Evolutionary conservation across 78 protist genomes (phyloP).

Genomic region (Diacronema lutheri): DNA sequence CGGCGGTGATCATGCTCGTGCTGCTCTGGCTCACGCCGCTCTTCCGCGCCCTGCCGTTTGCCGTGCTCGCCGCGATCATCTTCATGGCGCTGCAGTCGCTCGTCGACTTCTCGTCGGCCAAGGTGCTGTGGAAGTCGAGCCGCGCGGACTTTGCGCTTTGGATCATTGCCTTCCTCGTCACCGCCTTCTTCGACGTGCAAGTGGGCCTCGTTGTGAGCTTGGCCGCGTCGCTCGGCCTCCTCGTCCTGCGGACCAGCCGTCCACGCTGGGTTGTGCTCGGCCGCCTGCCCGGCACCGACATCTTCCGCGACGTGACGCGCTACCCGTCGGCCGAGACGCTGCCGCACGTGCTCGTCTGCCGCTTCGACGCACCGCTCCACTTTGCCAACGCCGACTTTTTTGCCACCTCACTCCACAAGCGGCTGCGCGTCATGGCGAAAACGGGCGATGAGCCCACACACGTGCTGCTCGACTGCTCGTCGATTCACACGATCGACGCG

Average conservation of each 20-base stretch:
- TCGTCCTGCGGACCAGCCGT: slow-evolving; percentile 43
- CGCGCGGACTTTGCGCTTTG: slow-evolving; percentile 36
- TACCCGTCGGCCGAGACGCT: background rate
- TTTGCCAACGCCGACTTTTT: background rate
- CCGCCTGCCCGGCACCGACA: slow-evolving; percentile 49
- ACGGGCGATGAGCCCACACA: too few relatives aligned
- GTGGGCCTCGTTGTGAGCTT: slow-evolving; percentile 60
- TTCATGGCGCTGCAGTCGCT: slow-evolving; percentile 65
- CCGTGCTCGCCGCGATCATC: slow-evolving; percentile 64
- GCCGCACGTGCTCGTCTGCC: background rate
- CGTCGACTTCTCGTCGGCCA: slow-evolving; percentile 34
- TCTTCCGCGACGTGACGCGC: slow-evolving; percentile 21
- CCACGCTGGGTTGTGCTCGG: slow-evolving; percentile 67
- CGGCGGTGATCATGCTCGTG: slow-evolving; percentile 44
- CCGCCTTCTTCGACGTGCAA: slow-evolving; percentile 48
- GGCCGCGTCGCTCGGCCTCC: slow-evolving; percentile 31
- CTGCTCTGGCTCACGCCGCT: slow-evolving; percentile 44
- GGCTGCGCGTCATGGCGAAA: too few relatives aligned
- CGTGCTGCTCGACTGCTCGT: too few relatives aligned
- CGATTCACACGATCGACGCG: too few relatives aligned
- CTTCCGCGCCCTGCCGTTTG: slow-evolving; percentile 54
- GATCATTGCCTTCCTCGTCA: slow-evolving; percentile 54
- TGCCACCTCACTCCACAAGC: background rate
- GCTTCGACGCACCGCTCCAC: background rate
- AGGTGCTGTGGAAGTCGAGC: slow-evolving; percentile 35